Evolutionary conservation across 169 alveolate genomes (phyloP).

Genomic region (Cyclospora cayetanensis): DNA sequence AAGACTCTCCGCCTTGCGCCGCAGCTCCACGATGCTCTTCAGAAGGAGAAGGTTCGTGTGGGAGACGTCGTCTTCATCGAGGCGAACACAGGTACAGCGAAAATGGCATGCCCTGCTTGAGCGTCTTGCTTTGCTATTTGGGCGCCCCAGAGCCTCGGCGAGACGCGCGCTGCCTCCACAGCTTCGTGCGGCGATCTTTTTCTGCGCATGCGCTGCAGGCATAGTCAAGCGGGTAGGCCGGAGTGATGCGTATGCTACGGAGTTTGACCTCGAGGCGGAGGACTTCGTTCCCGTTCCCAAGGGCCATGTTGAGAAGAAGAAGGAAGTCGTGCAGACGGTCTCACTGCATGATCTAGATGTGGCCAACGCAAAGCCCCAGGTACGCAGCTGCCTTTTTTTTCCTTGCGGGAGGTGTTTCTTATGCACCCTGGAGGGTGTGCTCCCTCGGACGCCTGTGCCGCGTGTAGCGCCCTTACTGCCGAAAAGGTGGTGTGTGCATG

Average conservation of each 20-base stretch:
- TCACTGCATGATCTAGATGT: slow-evolving; percentile 99
- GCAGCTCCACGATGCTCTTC: slow-evolving; percentile 92
- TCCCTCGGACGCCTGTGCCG: no score
- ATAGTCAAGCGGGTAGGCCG: slow-evolving; percentile 98
- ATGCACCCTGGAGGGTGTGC: no score
- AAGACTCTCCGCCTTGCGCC: slow-evolving; percentile 99
- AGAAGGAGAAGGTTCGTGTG: slow-evolving; percentile 95
- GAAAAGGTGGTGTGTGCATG: no score
- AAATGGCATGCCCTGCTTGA: neutral
- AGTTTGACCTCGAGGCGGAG: slow-evolving; percentile 99
- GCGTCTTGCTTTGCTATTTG: no score
- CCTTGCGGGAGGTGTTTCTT: no score
- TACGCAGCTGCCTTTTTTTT: slow-evolving; percentile 96
- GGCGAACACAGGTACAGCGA: slow-evolving; percentile 87
- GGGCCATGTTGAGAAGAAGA: slow-evolving; percentile 99
- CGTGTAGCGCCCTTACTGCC: no score
- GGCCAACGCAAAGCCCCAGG: slow-evolving; percentile 97
- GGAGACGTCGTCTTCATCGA: slow-evolving; percentile 92
- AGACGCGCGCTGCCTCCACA: no score
- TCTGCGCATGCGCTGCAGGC: slow-evolving; percentile 81
- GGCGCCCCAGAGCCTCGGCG: no score
- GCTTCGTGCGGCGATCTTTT: no score
- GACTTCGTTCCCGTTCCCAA: slow-evolving; percentile 99
- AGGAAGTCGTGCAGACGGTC: slow-evolving; percentile 97
- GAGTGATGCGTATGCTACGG: slow-evolving; percentile 98